These are phyloP conservation scores for Bombardia bombarda DNA, from an alignment of 495 filamentous ascomycete genomes.

Conservation along the genomic window DNA sequence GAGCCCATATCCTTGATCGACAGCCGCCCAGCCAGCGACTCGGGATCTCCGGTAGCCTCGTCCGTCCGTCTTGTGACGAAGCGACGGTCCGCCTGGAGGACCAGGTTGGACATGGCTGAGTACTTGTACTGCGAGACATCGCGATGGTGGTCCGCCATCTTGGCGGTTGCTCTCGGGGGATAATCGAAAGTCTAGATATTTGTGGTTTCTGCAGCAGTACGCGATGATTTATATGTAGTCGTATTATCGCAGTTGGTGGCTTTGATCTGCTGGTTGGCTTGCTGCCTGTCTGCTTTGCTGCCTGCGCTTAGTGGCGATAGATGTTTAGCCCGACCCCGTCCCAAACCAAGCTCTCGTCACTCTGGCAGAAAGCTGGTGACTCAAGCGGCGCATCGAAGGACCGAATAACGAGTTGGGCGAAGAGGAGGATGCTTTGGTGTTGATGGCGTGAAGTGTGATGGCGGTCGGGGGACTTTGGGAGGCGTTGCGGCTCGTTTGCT, in stretches of 20 bases:
- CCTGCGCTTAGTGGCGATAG: conserved; percentile 9
- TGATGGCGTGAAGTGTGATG: neutral
- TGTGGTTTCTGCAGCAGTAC: too few species aligned
- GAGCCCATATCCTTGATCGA: conserved; percentile 91
- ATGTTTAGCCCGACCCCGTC: conserved; percentile 9
- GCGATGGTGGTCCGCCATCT: conserved; percentile 77
- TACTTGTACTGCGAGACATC: conserved; percentile 99
- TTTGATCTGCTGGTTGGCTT: too few species aligned
- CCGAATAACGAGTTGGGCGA: neutral
- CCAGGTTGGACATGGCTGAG: conserved; percentile 99
- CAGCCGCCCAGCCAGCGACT: conserved; percentile 91
- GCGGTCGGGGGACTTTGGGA: neutral
- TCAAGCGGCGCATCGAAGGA: conserved; percentile 15
- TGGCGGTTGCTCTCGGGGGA: too few species aligned
- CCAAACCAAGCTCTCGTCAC: conserved; percentile 11
- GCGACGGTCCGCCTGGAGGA: conserved; percentile 96
- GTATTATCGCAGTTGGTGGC: neutral
- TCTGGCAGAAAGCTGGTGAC: conserved; percentile 2
- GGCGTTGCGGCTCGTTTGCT: neutral
- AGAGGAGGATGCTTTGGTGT: conserved; percentile 1
- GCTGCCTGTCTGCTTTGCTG: too few species aligned
- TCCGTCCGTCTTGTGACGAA: conserved; percentile 88
- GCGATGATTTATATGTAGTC: neutral
- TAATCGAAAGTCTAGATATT: too few species aligned
- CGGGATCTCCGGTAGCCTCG: conserved; percentile 93